Base-by-base conservation (phyloP, 805 yeast genomes). In the Candida maris region DNA sequence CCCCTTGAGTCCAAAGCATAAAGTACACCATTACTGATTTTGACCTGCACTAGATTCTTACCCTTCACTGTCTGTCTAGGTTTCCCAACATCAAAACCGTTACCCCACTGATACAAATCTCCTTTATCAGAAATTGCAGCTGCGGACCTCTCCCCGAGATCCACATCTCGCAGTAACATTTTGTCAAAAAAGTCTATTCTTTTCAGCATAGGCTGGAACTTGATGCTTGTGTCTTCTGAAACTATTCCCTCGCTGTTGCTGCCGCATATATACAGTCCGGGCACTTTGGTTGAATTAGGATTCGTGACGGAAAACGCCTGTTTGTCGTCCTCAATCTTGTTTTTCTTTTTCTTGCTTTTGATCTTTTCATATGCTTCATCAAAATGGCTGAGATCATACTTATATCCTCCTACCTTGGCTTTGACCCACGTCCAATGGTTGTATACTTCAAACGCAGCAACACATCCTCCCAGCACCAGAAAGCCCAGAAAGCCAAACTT, bases 51-150 rank as follows among this genome's bases (percentile, higher is more conserved):
- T 19, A 82, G 52, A 6, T 70, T 56, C 45, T 75, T 67, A 6
- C 78, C 79, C 30, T 61, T 65, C 13, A 81, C 42, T 3, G 77
- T 61, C 15, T 61, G 52, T 23, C 43, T 51, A 3, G 41, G 28
- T 0, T 51, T 44, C 30, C 54, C 52, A 4, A 54, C 59, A 17
- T 38, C 41, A 25, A 54, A 59, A 1, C 70, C 73, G 19, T 57
- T 51, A n/a, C 79, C 77, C 85, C 89, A 86, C 53, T 82, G 84
- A 37, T 77, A 78, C 21, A 87, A 67, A 50, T 82, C 74, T 14
- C 97, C 97, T 12, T 71, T 73, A 1, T 69, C 68, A 42, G 79
- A 75, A 13, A 86, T 73, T 0, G 87, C 87, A 4, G 70, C 61
- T 19, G 73, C 79, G 6, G 75, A 63, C 10, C 60, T 58, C 4